Percentiles rank a stretch among this genome's conserved stretches.
Conservation (phyloP, 768 basidiomycete species). For the Ephemerocybe angulata region DNA sequence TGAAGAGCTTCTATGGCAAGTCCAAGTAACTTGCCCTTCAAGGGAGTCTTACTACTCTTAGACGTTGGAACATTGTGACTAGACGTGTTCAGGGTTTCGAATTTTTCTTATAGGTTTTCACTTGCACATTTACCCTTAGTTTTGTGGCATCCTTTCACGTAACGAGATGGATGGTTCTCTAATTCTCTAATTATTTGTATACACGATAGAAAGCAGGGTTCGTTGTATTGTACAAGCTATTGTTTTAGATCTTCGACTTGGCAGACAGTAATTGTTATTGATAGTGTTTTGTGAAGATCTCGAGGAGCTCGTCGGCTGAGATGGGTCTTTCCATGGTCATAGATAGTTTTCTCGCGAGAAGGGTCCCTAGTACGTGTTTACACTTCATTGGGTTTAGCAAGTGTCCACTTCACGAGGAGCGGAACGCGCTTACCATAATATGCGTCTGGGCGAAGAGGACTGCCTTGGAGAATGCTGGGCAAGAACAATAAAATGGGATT, state of each 20-base stretch:
- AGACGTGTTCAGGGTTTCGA: background rate
- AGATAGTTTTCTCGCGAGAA: conserved; percentile 53
- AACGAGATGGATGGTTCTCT: background rate
- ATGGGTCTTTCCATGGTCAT: conserved; percentile 49
- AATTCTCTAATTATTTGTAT: background rate
- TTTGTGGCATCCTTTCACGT: background rate
- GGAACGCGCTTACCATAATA: conserved; percentile 49
- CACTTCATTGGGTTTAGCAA: conserved; percentile 43
- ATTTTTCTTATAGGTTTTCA: background rate
- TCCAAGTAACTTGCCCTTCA: too few relatives aligned
- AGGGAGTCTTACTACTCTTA: too few relatives aligned
- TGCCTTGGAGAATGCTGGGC: conserved; percentile 66
- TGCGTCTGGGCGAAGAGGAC: conserved; percentile 60
- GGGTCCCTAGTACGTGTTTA: conserved; percentile 72
- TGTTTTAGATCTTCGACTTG: background rate
- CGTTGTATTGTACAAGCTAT: background rate
- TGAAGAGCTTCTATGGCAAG: background rate
- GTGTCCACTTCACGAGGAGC: background rate
- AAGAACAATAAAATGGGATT: conserved; percentile 62
- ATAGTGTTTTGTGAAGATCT: conserved; percentile 36
- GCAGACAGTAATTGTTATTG: conserved; percentile 9
- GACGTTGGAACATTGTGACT: background rate
- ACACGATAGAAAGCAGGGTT: background rate
- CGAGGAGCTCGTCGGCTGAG: conserved; percentile 45
- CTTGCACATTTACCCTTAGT: background rate